phyloP scores from a whole-genome alignment of 139 green algal species.

The Pleodorina starrii region DNA sequence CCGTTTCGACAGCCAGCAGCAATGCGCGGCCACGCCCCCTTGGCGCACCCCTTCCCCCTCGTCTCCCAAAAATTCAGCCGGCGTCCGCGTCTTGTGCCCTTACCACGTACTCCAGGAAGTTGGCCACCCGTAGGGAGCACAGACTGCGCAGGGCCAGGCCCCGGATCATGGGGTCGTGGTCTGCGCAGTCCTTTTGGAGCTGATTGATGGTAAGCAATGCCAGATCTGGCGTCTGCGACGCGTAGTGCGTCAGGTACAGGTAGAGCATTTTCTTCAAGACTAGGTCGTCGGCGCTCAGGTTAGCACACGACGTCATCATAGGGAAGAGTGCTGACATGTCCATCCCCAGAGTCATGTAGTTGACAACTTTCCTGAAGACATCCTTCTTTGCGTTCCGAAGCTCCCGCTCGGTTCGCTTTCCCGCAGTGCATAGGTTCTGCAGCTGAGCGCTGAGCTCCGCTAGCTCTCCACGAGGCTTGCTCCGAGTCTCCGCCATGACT shows the following conservation, averaged over 20 bases:
- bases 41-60: no score
- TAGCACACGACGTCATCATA: conserved; percentile 77
- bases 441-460: conserved; percentile 64
- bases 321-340: conserved; percentile 95
- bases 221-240: conserved; percentile 84
- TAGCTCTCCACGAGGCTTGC: conserved; percentile 70
- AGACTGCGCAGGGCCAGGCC: conserved; percentile 94
- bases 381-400: conserved; percentile 65
- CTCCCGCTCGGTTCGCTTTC: conserved; percentile 67
- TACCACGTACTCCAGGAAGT: conserved; percentile 97
- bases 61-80: no score
- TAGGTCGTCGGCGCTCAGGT: conserved; percentile 83
- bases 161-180: conserved; percentile 94
- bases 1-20: no score
- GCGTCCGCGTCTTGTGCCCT: no score
- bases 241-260: conserved; percentile 92
- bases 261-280: conserved; percentile 99
- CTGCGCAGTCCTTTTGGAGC: conserved; percentile 88
- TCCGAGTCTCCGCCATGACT: background rate
- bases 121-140: conserved; percentile 90
- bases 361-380: conserved; percentile 83
- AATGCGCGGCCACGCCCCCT: no score
- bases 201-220: conserved; percentile 92
- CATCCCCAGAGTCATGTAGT: conserved; percentile 95
- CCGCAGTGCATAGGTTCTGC: conserved; percentile 67